A percentile compares a stretch with the other conserved stretches of the same genome.
Conservation (phyloP, 371 early-diverging fungal species). For the Gilbertella persicaria region DNA sequence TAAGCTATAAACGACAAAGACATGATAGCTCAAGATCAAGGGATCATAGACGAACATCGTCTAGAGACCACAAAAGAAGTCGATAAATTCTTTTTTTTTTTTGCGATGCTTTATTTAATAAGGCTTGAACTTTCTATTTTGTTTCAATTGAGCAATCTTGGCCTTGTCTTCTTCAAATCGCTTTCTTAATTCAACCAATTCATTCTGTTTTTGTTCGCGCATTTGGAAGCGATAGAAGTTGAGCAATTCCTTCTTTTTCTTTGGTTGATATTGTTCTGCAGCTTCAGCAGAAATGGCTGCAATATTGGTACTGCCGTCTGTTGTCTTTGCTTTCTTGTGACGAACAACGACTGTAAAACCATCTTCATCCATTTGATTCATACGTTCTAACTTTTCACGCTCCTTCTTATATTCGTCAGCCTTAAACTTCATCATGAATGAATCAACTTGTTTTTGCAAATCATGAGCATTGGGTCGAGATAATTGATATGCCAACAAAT, state of each 20-base stretch:
- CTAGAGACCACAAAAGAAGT: no score
- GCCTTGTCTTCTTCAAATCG: conserved; percentile 93
- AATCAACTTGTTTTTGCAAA: conserved; percentile 69
- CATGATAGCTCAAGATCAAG: no score
- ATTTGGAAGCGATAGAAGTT: conserved; percentile 96
- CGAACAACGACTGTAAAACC: conserved; percentile 89
- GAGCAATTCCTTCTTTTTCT: conserved; percentile 74
- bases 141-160: conserved; percentile 80
- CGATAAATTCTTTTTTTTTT: background rate
- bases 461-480: conserved; percentile 57
- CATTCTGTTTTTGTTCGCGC: conserved; percentile 87
- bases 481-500: conserved; percentile 45
- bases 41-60: no score
- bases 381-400: conserved; percentile 57
- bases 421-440: conserved; percentile 79
- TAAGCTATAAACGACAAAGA: background rate
- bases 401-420: conserved; percentile 77
- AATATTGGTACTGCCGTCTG: conserved; percentile 62
- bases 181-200: conserved; percentile 81
- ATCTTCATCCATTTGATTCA: conserved; percentile 91
- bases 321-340: conserved; percentile 56
- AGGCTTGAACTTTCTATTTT: conserved; percentile 83
- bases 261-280: conserved; percentile 32
- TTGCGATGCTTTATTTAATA: conserved; percentile 68
- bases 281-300: conserved; percentile 50